phyloP scores from a whole-genome alignment of 108 stramenopile species.

The Pseudonitzschia pungens region DNA sequence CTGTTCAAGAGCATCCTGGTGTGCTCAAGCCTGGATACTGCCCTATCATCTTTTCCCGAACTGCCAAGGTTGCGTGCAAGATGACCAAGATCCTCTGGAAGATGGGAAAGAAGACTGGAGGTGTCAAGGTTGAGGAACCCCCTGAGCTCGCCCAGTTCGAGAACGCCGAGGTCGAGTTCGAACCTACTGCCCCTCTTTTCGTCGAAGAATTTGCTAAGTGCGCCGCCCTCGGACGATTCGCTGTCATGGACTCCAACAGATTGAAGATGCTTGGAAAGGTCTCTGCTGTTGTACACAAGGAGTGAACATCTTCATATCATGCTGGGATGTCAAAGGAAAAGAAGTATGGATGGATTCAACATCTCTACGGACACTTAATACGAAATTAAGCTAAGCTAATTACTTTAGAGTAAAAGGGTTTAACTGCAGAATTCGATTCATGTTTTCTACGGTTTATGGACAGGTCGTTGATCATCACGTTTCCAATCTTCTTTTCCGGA shows the following conservation, averaged over 20 bases:
- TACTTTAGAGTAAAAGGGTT: slow-evolving; percentile 8
- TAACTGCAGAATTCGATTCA: not conserved
- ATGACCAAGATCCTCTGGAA: slow-evolving; percentile 89
- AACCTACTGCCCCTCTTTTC: slow-evolving; percentile 75
- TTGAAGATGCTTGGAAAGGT: slow-evolving; percentile 91
- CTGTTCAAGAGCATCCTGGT: slow-evolving; percentile 84
- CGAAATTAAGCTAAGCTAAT: slow-evolving; percentile 11
- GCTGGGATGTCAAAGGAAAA: slow-evolving; percentile 3
- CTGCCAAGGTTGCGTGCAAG: slow-evolving; percentile 89
- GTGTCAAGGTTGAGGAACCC: slow-evolving; percentile 80
- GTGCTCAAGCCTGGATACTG: slow-evolving; percentile 82
- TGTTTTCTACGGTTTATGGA: not conserved
- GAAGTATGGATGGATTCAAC: slow-evolving; percentile 15
- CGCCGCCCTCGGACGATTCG: slow-evolving; percentile 83
- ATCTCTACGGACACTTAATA: slow-evolving; percentile 10
- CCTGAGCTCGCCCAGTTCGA: slow-evolving; percentile 79
- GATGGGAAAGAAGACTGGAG: slow-evolving; percentile 86
- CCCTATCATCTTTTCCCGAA: slow-evolving; percentile 81
- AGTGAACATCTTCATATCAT: slow-evolving; percentile 3
- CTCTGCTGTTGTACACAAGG: slow-evolving; percentile 30
- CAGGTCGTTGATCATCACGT: too few relatives aligned
- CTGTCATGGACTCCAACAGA: slow-evolving; percentile 84
- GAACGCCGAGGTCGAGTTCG: slow-evolving; percentile 80
- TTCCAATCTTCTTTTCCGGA: too few relatives aligned
- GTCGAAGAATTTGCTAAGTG: slow-evolving; percentile 76